Percentiles rank a stretch among this genome's conserved stretches.
phyloP scores from a whole-genome alignment of 305 asterid genomes.

The Fraxinus paxiana region DNA sequence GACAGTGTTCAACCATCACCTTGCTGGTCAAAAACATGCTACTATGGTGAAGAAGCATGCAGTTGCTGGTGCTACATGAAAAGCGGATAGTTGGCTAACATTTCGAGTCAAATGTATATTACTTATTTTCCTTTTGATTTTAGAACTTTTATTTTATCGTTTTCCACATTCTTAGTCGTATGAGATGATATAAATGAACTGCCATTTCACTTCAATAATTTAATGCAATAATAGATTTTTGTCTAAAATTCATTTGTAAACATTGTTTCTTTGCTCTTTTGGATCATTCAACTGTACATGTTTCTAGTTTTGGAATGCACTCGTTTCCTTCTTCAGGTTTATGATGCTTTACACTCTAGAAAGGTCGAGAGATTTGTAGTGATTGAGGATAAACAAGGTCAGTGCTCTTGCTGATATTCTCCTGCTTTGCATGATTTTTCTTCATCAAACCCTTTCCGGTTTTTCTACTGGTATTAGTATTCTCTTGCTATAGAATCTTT shows the following conservation, averaged over 20 bases:
- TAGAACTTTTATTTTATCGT: neutral
- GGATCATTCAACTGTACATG: neutral
- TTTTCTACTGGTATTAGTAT: neutral
- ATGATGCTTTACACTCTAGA: neutral
- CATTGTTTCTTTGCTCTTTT: neutral
- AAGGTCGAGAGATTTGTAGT: neutral
- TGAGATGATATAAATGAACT: neutral
- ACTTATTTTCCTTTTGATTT: constrained; percentile 4
- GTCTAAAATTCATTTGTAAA: neutral
- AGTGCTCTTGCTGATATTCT: neutral
- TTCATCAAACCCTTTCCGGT: neutral
- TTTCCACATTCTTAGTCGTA: neutral
- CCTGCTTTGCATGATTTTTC: neutral
- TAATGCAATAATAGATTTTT: neutral
- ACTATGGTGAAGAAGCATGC: constrained; percentile 44
- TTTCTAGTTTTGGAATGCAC: neutral
- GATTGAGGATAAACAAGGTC: neutral
- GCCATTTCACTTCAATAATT: neutral
- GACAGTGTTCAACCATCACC: constrained; percentile 52
- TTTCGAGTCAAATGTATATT: constrained; percentile 23
- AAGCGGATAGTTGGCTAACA: neutral
- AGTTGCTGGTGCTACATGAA: constrained; percentile 33
- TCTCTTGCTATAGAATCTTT: neutral
- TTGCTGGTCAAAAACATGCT: constrained; percentile 76
- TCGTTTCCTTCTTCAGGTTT: neutral